Conservation (phyloP, 805 yeast genomes). For the Candida morakotiae region DNA sequence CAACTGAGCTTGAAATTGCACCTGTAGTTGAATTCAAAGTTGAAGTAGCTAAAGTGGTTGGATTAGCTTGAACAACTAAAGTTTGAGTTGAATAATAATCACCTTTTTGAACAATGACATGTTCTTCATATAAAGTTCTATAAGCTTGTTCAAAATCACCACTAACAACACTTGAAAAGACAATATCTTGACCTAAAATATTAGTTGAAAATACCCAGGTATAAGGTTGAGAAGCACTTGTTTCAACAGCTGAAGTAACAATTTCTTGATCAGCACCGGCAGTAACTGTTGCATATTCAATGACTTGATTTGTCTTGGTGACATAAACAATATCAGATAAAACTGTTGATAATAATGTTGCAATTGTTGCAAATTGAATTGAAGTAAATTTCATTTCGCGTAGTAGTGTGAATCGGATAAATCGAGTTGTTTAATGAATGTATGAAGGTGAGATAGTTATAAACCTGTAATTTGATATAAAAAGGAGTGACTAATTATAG, state of each 20-base stretch:
- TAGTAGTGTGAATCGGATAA: neutral
- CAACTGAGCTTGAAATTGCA: constrained; percentile 11
- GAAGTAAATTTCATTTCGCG: constrained; percentile 4
- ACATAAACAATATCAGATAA: constrained; percentile 20
- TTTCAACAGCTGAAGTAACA: constrained; percentile 9
- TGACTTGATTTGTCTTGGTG: constrained; percentile 20
- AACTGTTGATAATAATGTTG: neutral
- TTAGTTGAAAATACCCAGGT: constrained; percentile 8
- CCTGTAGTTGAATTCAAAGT: constrained; percentile 8
- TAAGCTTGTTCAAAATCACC: constrained; percentile 13
- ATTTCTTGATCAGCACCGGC: constrained; percentile 14
- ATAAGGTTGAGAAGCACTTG: neutral
- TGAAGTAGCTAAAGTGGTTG: constrained; percentile 11
- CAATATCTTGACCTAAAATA: constrained; percentile 6
- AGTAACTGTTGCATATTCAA: constrained; percentile 15
- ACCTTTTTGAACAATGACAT: constrained; percentile 5
- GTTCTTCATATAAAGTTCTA: constrained; percentile 15
- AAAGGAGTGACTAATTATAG: constrained; percentile 5
- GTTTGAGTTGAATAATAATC: constrained; percentile 3
- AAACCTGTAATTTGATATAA: constrained; percentile 4
- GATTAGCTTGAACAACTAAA: constrained; percentile 4
- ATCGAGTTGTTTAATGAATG: neutral
- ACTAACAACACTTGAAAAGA: constrained; percentile 6
- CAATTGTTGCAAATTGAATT: constrained; percentile 9
- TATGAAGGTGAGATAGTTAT: neutral